A percentile compares a stretch with the other conserved stretches of the same genome.
These are phyloP conservation scores for Stylosanthes scabra DNA, from an alignment of 331 rosid species.

Conservation along the genomic window DNA sequence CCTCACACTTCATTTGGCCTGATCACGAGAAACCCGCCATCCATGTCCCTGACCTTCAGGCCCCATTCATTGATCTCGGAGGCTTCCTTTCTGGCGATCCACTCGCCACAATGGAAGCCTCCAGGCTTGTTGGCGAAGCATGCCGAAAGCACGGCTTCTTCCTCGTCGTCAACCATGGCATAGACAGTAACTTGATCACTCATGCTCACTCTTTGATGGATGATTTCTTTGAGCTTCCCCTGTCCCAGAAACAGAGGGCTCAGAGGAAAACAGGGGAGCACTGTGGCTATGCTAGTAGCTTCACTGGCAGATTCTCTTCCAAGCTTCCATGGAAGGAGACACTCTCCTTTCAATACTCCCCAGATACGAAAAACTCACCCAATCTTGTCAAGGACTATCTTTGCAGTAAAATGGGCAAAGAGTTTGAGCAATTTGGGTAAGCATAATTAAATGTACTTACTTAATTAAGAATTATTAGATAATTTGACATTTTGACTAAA, in stretches of 20 bases:
- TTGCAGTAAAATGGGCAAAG: conserved; percentile 54
- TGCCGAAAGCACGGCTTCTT: conserved; percentile 88
- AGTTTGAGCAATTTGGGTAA: conserved; percentile 73
- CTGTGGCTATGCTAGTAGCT: conserved; percentile 95
- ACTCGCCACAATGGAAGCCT: conserved; percentile 56
- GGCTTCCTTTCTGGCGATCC: conserved; percentile 76
- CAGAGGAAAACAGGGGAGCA: conserved; percentile 77
- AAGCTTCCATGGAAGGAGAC: conserved; percentile 99
- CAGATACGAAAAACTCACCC: conserved; percentile 29
- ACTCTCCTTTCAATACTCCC: conserved; percentile 65
- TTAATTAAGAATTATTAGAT: too few species aligned
- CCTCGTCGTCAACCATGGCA: conserved; percentile 84
- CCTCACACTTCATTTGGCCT: conserved; percentile 85
- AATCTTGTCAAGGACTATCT: conserved; percentile 59
- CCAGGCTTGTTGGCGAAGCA: conserved; percentile 66
- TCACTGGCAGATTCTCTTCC: conserved; percentile 79
- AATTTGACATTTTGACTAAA: neutral
- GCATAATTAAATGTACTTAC: neutral
- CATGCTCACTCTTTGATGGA: conserved; percentile 71
- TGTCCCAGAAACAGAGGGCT: conserved; percentile 73
- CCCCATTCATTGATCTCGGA: conserved; percentile 67
- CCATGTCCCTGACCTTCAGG: conserved; percentile 57
- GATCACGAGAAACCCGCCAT: conserved; percentile 69
- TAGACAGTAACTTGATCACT: conserved; percentile 53
- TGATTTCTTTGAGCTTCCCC: conserved; percentile 72